A percentile compares a stretch with the other conserved stretches of the same genome.
Conservation (phyloP, 176 grass and related monocot genomes). For the Thalia dealbata region DNA sequence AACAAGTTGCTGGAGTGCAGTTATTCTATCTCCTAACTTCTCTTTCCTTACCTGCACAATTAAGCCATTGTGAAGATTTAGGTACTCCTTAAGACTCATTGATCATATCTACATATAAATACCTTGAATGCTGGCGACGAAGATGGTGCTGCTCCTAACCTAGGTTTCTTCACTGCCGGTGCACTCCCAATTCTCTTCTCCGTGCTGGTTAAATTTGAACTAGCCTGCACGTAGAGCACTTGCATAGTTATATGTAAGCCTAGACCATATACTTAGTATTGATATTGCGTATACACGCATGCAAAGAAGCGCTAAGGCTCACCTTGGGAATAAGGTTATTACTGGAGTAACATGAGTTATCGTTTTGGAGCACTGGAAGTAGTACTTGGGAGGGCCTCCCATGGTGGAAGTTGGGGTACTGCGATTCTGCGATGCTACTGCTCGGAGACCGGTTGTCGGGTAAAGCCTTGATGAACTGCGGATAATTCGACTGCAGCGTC, state of each 20-base stretch:
- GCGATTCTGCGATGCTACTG: slow-evolving; percentile 18
- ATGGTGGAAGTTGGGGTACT: slow-evolving; percentile 28
- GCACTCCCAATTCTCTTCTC: slow-evolving; percentile 31
- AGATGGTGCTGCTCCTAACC: slow-evolving; percentile 52
- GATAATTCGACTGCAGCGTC: not conserved
- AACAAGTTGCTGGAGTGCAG: slow-evolving; percentile 92
- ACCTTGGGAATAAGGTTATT: slow-evolving; percentile 2
- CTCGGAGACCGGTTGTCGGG: not conserved
- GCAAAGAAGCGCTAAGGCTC: no score
- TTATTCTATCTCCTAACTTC: slow-evolving; percentile 97
- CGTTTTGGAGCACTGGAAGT: not conserved
- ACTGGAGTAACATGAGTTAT: slow-evolving; percentile 6
- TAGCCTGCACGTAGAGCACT: slow-evolving; percentile 22
- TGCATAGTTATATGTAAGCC: no score
- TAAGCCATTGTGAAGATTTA: no score
- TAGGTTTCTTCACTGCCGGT: slow-evolving; percentile 50
- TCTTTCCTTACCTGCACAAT: slow-evolving; percentile 87
- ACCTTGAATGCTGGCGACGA: slow-evolving; percentile 76
- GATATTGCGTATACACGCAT: no score
- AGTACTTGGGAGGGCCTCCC: no score
- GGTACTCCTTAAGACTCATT: no score
- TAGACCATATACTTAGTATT: no score
- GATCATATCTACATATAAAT: not conserved
- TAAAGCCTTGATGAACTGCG: slow-evolving; percentile 15
- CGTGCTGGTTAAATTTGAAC: slow-evolving; percentile 24